Evolutionary conservation across 2,329 filamentous ascomycete species (phyloP).

Genomic region (Trichophyton schoenleinii): DNA sequence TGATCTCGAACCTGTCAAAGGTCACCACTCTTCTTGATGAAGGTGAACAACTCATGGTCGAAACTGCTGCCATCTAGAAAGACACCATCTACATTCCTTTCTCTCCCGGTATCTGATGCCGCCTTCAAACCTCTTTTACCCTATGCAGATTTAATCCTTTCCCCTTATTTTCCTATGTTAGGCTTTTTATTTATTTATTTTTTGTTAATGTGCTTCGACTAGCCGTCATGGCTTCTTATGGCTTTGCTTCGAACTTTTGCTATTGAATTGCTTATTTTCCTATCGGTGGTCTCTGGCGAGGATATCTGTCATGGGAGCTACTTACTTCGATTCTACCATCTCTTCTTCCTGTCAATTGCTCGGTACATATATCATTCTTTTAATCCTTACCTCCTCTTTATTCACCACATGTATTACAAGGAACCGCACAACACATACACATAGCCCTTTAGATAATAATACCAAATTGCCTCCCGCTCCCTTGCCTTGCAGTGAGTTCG

Average conservation of each 20-base stretch:
- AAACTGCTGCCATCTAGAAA: constrained; percentile 29
- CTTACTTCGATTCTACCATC: neutral
- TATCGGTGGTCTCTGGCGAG: neutral
- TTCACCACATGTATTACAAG: constrained; percentile 1
- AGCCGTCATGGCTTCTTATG: neutral
- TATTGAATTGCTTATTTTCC: neutral
- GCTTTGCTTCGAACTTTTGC: neutral
- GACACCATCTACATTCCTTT: neutral
- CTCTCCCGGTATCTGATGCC: neutral
- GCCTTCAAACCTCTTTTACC: neutral
- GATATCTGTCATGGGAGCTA: neutral
- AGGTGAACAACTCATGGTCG: constrained; percentile 76
- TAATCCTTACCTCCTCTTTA: neutral
- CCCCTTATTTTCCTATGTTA: neutral
- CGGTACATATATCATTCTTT: neutral
- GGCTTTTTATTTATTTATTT: neutral
- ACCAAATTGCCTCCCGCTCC: neutral
- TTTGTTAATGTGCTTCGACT: too few species aligned
- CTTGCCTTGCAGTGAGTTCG: neutral
- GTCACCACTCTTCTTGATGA: constrained; percentile 85
- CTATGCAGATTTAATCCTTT: neutral
- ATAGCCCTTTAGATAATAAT: neutral
- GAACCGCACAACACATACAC: neutral
- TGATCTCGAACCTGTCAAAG: constrained; percentile 72
- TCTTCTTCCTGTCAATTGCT: neutral